phyloP scores from a whole-genome alignment of 2,329 filamentous ascomycete species.

The Phaeosphaeriaceae sp. region DNA sequence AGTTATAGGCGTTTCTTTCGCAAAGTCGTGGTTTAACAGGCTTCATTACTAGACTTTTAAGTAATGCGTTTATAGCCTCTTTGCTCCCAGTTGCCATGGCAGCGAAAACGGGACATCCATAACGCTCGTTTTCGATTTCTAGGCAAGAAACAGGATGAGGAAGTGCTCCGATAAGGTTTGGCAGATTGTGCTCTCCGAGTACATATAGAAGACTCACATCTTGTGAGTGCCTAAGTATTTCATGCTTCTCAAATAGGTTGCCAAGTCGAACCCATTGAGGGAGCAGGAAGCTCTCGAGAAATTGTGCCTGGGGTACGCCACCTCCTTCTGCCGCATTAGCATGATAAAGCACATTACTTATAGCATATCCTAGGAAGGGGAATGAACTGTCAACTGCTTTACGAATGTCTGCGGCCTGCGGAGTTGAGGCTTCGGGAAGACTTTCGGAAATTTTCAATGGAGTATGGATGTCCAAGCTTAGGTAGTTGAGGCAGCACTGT shows the following conservation, averaged over 20 bases:
- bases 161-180: slow-evolving; percentile 39
- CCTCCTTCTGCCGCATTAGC: slow-evolving; percentile 45
- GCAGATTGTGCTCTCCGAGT: slow-evolving; percentile 25
- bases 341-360: slow-evolving; percentile 51
- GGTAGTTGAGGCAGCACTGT: slow-evolving; percentile 51
- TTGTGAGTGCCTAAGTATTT: slow-evolving; percentile 20
- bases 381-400: no score
- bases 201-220: slow-evolving; percentile 23
- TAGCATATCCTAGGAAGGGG: slow-evolving; percentile 58
- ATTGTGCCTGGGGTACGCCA: slow-evolving; percentile 23
- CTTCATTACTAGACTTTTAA: no score
- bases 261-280: slow-evolving; percentile 35
- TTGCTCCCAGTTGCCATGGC: slow-evolving; percentile 16
- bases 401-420: no score
- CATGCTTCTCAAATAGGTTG: slow-evolving; percentile 43
- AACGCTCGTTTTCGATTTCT: slow-evolving; percentile 36
- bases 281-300: slow-evolving; percentile 30
- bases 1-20: slow-evolving; percentile 3
- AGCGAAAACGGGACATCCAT: slow-evolving; percentile 46
- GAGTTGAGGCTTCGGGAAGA: no score
- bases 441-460: background rate
- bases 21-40: no score
- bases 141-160: slow-evolving; percentile 21
- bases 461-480: slow-evolving; percentile 32
- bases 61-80: no score